Conservation (phyloP, 2,329 filamentous ascomycete genomes). For the Penicillium sp. region DNA sequence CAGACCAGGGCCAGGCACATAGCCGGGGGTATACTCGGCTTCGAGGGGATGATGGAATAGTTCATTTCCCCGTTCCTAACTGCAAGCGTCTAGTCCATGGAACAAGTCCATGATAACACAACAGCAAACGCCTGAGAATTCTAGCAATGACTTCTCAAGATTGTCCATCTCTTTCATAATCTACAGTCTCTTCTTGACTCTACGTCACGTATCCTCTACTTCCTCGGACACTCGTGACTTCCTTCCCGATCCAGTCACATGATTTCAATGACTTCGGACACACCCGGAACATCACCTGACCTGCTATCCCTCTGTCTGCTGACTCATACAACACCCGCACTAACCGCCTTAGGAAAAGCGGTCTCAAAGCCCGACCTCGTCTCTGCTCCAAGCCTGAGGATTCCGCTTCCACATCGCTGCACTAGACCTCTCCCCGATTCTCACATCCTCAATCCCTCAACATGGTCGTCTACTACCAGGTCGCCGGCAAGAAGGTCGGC, state of each 20-base stretch:
- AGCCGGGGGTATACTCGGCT: conserved; percentile 20
- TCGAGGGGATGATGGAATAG: conserved; percentile 24
- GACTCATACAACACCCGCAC: conserved; percentile 16
- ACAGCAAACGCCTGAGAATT: background rate
- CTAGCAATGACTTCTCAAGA: background rate
- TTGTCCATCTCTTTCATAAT: background rate
- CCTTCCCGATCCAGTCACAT: conserved; percentile 20
- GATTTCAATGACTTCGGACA: conserved; percentile 29
- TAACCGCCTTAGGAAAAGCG: conserved; percentile 30
- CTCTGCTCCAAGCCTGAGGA: conserved; percentile 31
- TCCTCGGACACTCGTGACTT: conserved; percentile 5
- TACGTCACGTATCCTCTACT: background rate
- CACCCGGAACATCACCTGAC: conserved; percentile 31
- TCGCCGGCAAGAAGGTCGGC: conserved; percentile 57
- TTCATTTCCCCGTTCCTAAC: conserved; percentile 28
- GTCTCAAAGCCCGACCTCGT: conserved; percentile 28
- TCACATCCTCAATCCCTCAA: conserved; percentile 36
- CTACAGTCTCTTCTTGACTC: too few species aligned
- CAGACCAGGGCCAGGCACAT: conserved; percentile 13
- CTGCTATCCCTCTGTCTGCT: background rate
- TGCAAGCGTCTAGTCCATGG: conserved; percentile 11
- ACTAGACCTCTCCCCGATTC: conserved; percentile 26
- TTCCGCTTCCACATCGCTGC: conserved; percentile 36
- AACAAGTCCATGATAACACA: too few species aligned
- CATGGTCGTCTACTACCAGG: conserved; percentile 57